Evolutionary conservation across 345 rosid genomes (phyloP), one percentile per base, ranked within the genome.

Genomic region (Ceriops decandra): DNA sequence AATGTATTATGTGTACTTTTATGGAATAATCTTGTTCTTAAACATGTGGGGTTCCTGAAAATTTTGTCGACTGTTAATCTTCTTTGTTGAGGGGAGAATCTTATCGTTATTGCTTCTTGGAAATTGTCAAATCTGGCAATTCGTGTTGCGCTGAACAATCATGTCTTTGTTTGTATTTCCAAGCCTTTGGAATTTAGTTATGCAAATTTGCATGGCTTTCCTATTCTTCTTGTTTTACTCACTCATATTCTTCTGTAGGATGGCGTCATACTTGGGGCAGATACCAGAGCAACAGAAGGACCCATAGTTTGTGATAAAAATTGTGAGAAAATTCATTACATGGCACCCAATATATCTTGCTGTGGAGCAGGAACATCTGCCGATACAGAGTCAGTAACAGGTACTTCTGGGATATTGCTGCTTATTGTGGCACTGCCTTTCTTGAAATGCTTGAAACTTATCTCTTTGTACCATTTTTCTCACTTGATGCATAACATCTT

Each of bases 311-410:
- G 95, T 70, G 99, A 95, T 76, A 93, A 95, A 84, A 95, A 95
- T 68, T 95, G 98, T 66, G 99, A 95, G 84, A 95, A 95, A 74
- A 95, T 95, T 74, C 99, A 91, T 76, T 95, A 90, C 52, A 95
- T 95, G 98, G 98, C 99, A 27, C 99, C 99, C 49, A 95, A 95
- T 77, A 91, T 91, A 59, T 91, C 90, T 56, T 91, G 98, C 71
- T 95, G 98, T 80, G 99, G 97, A 78, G 99, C 98, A 5, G 99
- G 99, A 82, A 88, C 93, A 59, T 97, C 98, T 66, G 99, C 98
- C 32, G 98, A 95, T 74, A 91, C 99, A 0, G 99, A 95, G 85
- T 97, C 99, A 54, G 99, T 95, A 42, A 95, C 98, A 60, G 99
- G 98, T 95, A 77, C 15, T 58, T 24, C 16, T 5, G 22, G 6